A percentile compares a stretch with the other conserved stretches of the same genome.
Evolutionary conservation across 2,329 filamentous ascomycete species (phyloP).

Genomic region (Monilinia laxa): DNA sequence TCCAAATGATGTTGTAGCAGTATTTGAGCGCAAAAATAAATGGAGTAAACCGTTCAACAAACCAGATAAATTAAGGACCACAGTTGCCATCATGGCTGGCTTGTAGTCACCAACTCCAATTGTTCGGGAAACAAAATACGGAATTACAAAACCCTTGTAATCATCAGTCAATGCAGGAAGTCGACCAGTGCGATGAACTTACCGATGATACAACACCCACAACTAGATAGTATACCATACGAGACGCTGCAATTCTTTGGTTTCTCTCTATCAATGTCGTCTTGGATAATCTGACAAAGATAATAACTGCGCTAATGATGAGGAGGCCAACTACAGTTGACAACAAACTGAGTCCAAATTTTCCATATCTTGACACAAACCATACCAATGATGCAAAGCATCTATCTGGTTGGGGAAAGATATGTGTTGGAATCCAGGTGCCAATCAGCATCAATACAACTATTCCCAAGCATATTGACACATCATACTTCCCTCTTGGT

Average conservation of each 20-base stretch:
- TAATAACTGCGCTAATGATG: conserved; percentile 50
- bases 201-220: conserved; percentile 59
- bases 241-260: conserved; percentile 63
- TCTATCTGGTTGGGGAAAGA: conserved; percentile 54
- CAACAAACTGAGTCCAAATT: conserved; percentile 56
- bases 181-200: conserved; percentile 38
- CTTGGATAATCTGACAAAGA: conserved; percentile 58
- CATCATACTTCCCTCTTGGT: conserved; percentile 58
- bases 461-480: conserved; percentile 55
- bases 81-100: conserved; percentile 62
- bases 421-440: conserved; percentile 59
- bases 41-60: conserved; percentile 65
- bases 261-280: conserved; percentile 55
- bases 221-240: conserved; percentile 65
- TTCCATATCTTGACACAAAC: conserved; percentile 62
- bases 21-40: conserved; percentile 65
- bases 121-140: conserved; percentile 61
- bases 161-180: conserved; percentile 36
- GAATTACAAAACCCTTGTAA: conserved; percentile 55
- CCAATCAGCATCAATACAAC: conserved; percentile 52
- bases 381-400: conserved; percentile 69
- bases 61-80: conserved; percentile 65
- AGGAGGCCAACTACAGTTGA: conserved; percentile 52
- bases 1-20: conserved; percentile 55
- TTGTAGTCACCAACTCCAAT: conserved; percentile 49